A percentile compares a stretch with the other conserved stretches of the same genome.
Evolutionary conservation across 2,329 filamentous ascomycete genomes (phyloP).

Genomic region (Alternaria panax): DNA sequence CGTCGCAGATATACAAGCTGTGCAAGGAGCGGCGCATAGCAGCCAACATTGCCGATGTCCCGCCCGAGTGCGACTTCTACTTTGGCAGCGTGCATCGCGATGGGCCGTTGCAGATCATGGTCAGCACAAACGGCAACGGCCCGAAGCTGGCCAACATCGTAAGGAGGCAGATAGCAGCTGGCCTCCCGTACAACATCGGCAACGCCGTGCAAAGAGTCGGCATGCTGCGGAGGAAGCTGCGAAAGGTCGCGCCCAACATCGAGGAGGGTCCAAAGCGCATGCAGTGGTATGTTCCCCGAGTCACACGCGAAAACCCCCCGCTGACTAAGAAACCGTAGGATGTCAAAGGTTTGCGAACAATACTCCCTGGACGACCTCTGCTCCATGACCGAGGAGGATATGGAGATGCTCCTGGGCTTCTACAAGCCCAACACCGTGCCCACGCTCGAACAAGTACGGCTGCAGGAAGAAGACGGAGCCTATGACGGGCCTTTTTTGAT

Average conservation of each 20-base stretch:
- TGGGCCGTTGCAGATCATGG: slow-evolving; percentile 96
- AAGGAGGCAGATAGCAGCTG: slow-evolving; percentile 77
- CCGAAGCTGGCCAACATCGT: slow-evolving; percentile 89
- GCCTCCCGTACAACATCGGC: slow-evolving; percentile 79
- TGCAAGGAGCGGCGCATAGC: slow-evolving; percentile 85
- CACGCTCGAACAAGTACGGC: slow-evolving; percentile 52
- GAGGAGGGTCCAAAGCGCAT: slow-evolving; percentile 86
- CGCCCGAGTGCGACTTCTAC: slow-evolving; percentile 97
- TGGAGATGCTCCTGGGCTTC: slow-evolving; percentile 81
- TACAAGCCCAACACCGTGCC: slow-evolving; percentile 64
- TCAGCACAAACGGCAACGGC: slow-evolving; percentile 96
- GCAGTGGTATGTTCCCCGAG: slow-evolving; percentile 69
- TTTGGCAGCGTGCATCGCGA: slow-evolving; percentile 96
- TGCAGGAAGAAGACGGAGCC: slow-evolving; percentile 49
- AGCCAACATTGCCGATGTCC: slow-evolving; percentile 96
- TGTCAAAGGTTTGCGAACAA: slow-evolving; percentile 87
- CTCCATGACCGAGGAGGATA: slow-evolving; percentile 78
- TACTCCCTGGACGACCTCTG: slow-evolving; percentile 88
- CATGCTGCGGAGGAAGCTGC: slow-evolving; percentile 76
- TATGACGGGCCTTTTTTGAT: slow-evolving; percentile 59
- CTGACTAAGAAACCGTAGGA: slow-evolving; percentile 65
- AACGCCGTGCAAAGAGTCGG: slow-evolving; percentile 87
- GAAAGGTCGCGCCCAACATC: slow-evolving; percentile 74
- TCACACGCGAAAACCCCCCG: background rate
- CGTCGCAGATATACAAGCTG: slow-evolving; percentile 87